Conservation (phyloP, 2,329 filamentous ascomycete genomes). For the Arthroderma sp. region DNA sequence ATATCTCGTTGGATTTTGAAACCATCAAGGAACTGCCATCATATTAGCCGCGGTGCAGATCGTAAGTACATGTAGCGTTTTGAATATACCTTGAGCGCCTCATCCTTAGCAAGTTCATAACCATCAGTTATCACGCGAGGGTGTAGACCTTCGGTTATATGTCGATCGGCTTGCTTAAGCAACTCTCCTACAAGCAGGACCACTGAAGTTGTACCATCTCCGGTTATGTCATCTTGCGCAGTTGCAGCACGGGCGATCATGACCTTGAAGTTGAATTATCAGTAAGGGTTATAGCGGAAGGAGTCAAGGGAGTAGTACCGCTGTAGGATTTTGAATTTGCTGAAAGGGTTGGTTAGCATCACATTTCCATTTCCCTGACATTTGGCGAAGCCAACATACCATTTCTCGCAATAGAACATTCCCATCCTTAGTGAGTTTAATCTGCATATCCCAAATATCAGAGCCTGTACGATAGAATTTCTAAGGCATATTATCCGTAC, state of each 20-base stretch:
- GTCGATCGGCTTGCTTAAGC: slow-evolving; percentile 90
- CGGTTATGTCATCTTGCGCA: slow-evolving; percentile 95
- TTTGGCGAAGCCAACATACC: slow-evolving; percentile 33
- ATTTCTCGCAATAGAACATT: slow-evolving; percentile 66
- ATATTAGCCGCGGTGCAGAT: slow-evolving; percentile 13
- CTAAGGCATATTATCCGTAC: slow-evolving; percentile 24
- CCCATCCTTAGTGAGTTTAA: slow-evolving; percentile 98
- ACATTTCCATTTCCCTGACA: background rate
- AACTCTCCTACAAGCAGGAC: slow-evolving; percentile 92
- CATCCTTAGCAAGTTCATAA: slow-evolving; percentile 90
- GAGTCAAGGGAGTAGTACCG: slow-evolving; percentile 40
- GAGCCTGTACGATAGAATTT: background rate
- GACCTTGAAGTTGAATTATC: slow-evolving; percentile 27
- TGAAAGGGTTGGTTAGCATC: slow-evolving; percentile 12
- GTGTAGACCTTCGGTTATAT: slow-evolving; percentile 93
- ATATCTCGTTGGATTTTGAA: slow-evolving; percentile 86
- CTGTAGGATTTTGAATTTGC: slow-evolving; percentile 97
- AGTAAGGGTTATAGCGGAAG: slow-evolving; percentile 6
- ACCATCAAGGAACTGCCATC: slow-evolving; percentile 64
- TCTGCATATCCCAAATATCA: slow-evolving; percentile 38
- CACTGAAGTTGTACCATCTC: slow-evolving; percentile 93
- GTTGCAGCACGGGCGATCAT: slow-evolving; percentile 75
- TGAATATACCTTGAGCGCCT: slow-evolving; percentile 63
- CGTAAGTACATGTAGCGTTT: background rate
- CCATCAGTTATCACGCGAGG: slow-evolving; percentile 94